phyloP scores from a whole-genome alignment of 176 grass and related monocot genomes.

The Lolium rigidum region DNA sequence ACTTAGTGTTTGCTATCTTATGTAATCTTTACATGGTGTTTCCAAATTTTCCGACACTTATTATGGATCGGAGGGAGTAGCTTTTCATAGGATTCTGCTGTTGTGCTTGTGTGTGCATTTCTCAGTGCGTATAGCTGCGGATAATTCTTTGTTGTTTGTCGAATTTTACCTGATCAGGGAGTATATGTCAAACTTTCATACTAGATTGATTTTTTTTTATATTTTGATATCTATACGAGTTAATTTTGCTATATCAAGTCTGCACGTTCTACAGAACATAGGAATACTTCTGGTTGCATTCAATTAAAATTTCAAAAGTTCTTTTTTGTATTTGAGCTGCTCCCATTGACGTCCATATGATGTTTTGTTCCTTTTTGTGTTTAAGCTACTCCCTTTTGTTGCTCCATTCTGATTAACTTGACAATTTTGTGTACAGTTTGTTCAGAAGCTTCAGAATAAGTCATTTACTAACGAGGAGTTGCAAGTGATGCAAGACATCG shows the following conservation, averaged over 20 bases:
- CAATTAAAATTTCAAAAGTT: constrained; percentile 14
- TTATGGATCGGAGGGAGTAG: no score
- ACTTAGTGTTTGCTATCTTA: constrained; percentile 1
- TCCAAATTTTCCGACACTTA: no score
- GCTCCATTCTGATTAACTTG: constrained; percentile 39
- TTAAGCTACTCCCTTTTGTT: constrained; percentile 33
- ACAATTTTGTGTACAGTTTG: constrained; percentile 62
- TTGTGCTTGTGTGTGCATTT: background rate
- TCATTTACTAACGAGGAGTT: constrained; percentile 81
- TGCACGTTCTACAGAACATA: background rate
- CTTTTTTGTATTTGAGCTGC: constrained; percentile 29
- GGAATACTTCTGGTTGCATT: constrained; percentile 3
- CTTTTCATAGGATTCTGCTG: background rate
- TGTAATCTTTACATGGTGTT: constrained; percentile 19
- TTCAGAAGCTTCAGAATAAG: constrained; percentile 79
- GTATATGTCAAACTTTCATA: background rate
- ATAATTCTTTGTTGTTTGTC: background rate
- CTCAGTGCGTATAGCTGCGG: background rate
- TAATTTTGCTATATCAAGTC: constrained; percentile 31
- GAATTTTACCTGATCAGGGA: background rate
- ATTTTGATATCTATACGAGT: background rate
- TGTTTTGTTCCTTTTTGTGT: constrained; percentile 17
- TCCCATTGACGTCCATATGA: constrained; percentile 56
- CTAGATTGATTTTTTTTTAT: background rate
- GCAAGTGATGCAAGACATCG: constrained; percentile 70